phyloP scores from a whole-genome alignment of 768 basidiomycete genomes.

The Lentinula sp. region DNA sequence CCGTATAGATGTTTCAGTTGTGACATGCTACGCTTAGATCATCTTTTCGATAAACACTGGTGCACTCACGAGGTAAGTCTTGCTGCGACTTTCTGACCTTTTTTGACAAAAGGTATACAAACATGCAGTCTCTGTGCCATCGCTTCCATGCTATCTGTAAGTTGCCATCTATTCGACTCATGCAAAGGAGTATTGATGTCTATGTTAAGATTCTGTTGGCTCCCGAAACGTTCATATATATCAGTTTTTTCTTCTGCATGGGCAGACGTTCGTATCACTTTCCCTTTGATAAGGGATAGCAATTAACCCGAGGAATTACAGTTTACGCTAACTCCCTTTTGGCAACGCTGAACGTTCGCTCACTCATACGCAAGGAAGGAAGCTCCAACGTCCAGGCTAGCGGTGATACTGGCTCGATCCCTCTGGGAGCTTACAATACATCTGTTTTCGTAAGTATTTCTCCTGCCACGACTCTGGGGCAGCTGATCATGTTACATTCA shows the following conservation, averaged over 20 bases:
- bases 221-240: constrained; percentile 46
- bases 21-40: constrained; percentile 21
- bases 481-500: neutral
- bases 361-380: constrained; percentile 9
- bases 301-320: constrained; percentile 8
- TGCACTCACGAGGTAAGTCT: constrained; percentile 26
- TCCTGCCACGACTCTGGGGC: neutral
- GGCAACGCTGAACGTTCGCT: constrained; percentile 24
- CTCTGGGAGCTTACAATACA: neutral
- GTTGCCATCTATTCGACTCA: neutral
- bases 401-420: neutral
- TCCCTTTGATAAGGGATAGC: constrained; percentile 12
- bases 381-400: neutral
- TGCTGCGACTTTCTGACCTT: neutral
- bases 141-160: constrained; percentile 45
- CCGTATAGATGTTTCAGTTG: neutral
- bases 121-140: constrained; percentile 26
- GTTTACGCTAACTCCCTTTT: constrained; percentile 26
- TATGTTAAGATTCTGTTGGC: constrained; percentile 37
- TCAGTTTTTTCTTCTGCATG: constrained; percentile 54
- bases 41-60: constrained; percentile 39
- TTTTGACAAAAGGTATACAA: neutral
- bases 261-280: constrained; percentile 45
- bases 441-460: constrained; percentile 1
- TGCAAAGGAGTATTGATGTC: neutral